A percentile compares a stretch with the other conserved stretches of the same genome.
Conservation (phyloP, 176 grass and related monocot species). For the Carex myosuroides region DNA sequence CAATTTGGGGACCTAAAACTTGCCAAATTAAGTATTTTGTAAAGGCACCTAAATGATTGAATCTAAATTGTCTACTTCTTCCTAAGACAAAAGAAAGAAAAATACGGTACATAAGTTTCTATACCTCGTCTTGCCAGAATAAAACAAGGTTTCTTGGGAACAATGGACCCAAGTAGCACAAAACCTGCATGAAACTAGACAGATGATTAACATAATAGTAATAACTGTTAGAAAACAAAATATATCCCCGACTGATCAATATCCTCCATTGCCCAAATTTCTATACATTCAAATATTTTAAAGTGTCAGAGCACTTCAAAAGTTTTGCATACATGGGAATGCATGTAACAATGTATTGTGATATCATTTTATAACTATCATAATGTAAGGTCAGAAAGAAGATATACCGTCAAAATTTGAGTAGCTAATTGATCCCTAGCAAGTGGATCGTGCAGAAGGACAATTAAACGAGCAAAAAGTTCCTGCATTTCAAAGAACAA, state of each 20-base stretch:
- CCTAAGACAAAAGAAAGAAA: background rate
- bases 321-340: background rate
- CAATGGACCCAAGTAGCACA: slow-evolving; percentile 82
- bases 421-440: slow-evolving; percentile 75
- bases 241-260: background rate
- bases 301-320: background rate
- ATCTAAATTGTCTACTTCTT: background rate
- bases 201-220: slow-evolving; percentile 2
- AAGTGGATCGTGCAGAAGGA: slow-evolving; percentile 94
- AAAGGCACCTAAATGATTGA: slow-evolving; percentile 31
- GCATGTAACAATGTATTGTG: background rate
- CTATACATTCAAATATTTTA: background rate
- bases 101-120: slow-evolving; percentile 14
- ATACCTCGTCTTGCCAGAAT: slow-evolving; percentile 99
- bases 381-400: slow-evolving; percentile 22
- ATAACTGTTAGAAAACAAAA: slow-evolving; percentile 6
- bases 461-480: slow-evolving; percentile 90
- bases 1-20: slow-evolving; percentile 99
- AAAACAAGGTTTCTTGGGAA: slow-evolving; percentile 86
- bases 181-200: slow-evolving; percentile 42
- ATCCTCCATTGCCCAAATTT: background rate
- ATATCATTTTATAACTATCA: background rate
- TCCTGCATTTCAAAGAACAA: slow-evolving; percentile 55
- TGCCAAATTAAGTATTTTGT: slow-evolving; percentile 69
- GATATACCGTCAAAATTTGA: slow-evolving; percentile 78